These are phyloP conservation scores for Nakazawaea wickerhamii DNA, from an alignment of 805 yeast species.

Conservation along the genomic window DNA sequence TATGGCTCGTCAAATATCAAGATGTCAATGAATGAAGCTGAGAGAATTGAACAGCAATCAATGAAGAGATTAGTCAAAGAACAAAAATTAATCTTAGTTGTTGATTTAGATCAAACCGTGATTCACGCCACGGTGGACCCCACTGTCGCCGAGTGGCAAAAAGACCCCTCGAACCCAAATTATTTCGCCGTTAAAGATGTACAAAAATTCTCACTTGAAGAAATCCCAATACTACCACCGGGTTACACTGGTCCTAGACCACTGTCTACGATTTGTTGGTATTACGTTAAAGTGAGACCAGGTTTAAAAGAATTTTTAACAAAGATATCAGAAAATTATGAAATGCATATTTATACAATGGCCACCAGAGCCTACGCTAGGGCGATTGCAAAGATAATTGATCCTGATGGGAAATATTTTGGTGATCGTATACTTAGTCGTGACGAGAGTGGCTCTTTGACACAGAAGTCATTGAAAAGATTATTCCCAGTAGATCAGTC, in stretches of 20 bases:
- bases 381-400: slow-evolving; percentile 84
- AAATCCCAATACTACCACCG: slow-evolving; percentile 57
- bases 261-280: slow-evolving; percentile 66
- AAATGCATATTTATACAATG: slow-evolving; percentile 95
- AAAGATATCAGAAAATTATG: slow-evolving; percentile 60
- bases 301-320: slow-evolving; percentile 73
- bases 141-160: slow-evolving; percentile 94
- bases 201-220: slow-evolving; percentile 68
- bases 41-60: slow-evolving; percentile 66
- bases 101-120: slow-evolving; percentile 95
- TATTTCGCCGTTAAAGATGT: slow-evolving; percentile 83
- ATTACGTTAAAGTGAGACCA: slow-evolving; percentile 89
- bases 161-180: slow-evolving; percentile 79
- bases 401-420: slow-evolving; percentile 80
- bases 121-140: slow-evolving; percentile 98
- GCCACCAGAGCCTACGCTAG: slow-evolving; percentile 93
- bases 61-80: slow-evolving; percentile 55
- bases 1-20: slow-evolving; percentile 83
- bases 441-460: slow-evolving; percentile 90
- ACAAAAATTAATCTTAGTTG: slow-evolving; percentile 79
- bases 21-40: slow-evolving; percentile 83
- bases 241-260: slow-evolving; percentile 57
- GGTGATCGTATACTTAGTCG: slow-evolving; percentile 89
- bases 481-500: slow-evolving; percentile 94
- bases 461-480: slow-evolving; percentile 83